Conservation (phyloP, 495 filamentous ascomycete species). For the Melanomma pulvis-pyrius region DNA sequence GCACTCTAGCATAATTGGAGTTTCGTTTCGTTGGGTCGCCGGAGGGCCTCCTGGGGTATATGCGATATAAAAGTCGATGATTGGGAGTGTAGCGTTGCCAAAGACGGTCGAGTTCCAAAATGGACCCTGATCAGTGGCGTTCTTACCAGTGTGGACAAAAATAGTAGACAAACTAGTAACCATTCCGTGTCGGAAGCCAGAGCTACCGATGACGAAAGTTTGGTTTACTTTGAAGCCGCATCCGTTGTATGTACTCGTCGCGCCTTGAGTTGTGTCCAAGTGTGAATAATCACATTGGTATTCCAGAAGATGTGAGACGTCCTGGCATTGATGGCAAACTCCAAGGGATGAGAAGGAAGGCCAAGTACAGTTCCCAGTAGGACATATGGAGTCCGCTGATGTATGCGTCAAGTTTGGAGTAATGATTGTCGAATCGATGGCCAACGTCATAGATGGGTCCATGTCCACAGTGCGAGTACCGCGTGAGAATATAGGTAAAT, state of each 20-base stretch:
- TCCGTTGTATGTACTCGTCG: background rate
- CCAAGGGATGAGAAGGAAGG: constrained; percentile 15
- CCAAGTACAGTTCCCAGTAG: constrained; percentile 20
- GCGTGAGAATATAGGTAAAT: background rate
- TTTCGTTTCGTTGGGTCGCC: constrained; percentile 2
- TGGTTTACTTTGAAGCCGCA: constrained; percentile 22
- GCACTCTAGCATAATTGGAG: constrained; percentile 23
- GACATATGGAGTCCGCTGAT: constrained; percentile 7
- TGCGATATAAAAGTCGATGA: constrained; percentile 28
- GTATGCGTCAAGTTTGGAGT: background rate
- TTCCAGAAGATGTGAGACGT: constrained; percentile 11
- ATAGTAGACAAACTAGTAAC: background rate
- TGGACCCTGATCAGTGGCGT: background rate
- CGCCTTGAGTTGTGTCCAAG: background rate
- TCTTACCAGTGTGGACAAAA: background rate
- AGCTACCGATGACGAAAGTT: constrained; percentile 1
- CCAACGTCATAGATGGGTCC: background rate
- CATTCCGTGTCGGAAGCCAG: background rate
- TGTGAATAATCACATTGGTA: constrained; percentile 8
- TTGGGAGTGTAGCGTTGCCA: constrained; percentile 7
- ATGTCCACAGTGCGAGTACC: background rate
- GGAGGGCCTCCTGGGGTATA: constrained; percentile 13
- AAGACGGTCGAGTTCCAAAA: constrained; percentile 21
- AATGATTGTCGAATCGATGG: background rate
- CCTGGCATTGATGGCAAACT: constrained; percentile 28